Conservation (phyloP, 1,284 basidiomycete species). For the Naganishia albida region DNA sequence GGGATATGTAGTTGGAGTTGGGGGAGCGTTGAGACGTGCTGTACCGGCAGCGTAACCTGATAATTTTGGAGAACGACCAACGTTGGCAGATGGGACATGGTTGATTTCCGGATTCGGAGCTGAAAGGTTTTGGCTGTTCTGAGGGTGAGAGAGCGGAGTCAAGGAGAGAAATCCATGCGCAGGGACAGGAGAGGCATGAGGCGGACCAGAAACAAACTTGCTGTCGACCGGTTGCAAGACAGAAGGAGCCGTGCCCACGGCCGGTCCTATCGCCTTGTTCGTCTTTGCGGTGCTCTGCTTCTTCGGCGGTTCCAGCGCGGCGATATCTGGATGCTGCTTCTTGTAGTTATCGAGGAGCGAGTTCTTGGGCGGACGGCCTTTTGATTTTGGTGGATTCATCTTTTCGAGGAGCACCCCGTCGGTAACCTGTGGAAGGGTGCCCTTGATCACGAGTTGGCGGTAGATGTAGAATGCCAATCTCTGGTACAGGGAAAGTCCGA, state of each 20-base stretch:
- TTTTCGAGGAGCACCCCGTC: slow-evolving; percentile 8
- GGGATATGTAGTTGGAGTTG: slow-evolving; percentile 14
- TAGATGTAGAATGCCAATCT: slow-evolving; percentile 43
- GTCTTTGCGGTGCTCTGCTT: not conserved
- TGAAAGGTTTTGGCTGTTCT: too few species aligned
- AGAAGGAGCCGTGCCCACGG: not conserved
- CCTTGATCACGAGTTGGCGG: slow-evolving; percentile 36
- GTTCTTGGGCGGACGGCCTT: slow-evolving; percentile 26
- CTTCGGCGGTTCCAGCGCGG: slow-evolving; percentile 11
- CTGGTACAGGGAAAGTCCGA: slow-evolving; percentile 29
- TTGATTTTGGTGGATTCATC: slow-evolving; percentile 18
- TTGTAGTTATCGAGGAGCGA: slow-evolving; percentile 27
- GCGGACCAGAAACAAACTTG: not conserved
- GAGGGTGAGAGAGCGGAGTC: not conserved
- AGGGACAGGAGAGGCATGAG: not conserved
- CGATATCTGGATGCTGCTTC: slow-evolving; percentile 15
- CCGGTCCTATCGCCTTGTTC: not conserved
- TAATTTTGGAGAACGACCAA: not conserved
- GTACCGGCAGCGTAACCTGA: slow-evolving; percentile 4
- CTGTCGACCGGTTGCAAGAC: not conserved
- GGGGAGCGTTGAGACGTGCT: slow-evolving; percentile 26
- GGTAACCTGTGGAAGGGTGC: slow-evolving; percentile 34
- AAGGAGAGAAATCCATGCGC: not conserved
- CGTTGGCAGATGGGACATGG: slow-evolving; percentile 1
- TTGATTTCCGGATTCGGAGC: not conserved